Evolutionary conservation across 805 yeast species (phyloP).

Genomic region (Saccharomycopsis babjevae): DNA sequence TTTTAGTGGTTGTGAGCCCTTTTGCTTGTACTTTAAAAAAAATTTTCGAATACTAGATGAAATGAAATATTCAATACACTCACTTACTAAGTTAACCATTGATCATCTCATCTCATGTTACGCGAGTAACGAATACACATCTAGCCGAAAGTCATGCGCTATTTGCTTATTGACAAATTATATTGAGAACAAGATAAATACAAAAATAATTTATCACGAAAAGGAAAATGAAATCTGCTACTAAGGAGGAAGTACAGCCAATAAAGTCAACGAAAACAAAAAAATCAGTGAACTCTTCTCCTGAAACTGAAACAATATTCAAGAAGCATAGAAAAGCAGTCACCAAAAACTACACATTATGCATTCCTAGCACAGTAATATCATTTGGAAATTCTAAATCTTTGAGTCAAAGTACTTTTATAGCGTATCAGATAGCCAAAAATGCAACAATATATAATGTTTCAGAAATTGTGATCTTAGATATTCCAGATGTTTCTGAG

Average conservation of each 20-base stretch:
- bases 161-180: too few relatives aligned
- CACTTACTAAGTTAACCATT: background rate
- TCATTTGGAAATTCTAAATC: constrained; percentile 45
- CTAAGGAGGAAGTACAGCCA: background rate
- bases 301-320: background rate
- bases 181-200: too few relatives aligned
- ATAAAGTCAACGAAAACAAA: background rate
- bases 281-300: background rate
- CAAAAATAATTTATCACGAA: too few relatives aligned
- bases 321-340: constrained; percentile 17
- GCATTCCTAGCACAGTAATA: constrained; percentile 64
- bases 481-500: constrained; percentile 27
- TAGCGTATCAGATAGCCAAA: constrained; percentile 71
- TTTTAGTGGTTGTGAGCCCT: background rate
- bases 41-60: background rate
- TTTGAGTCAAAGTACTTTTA: constrained; percentile 62
- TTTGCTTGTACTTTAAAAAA: background rate
- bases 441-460: constrained; percentile 61
- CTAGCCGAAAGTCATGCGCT: too few relatives aligned
- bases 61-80: too few relatives aligned
- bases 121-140: background rate
- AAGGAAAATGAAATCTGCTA: background rate
- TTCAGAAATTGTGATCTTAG: constrained; percentile 64
- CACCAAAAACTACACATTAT: constrained; percentile 39
- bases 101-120: background rate